A percentile compares a stretch with the other conserved stretches of the same genome.
Evolutionary conservation across 2,329 filamentous ascomycete genomes (phyloP).

Genomic region (Aureobasidium vineae): DNA sequence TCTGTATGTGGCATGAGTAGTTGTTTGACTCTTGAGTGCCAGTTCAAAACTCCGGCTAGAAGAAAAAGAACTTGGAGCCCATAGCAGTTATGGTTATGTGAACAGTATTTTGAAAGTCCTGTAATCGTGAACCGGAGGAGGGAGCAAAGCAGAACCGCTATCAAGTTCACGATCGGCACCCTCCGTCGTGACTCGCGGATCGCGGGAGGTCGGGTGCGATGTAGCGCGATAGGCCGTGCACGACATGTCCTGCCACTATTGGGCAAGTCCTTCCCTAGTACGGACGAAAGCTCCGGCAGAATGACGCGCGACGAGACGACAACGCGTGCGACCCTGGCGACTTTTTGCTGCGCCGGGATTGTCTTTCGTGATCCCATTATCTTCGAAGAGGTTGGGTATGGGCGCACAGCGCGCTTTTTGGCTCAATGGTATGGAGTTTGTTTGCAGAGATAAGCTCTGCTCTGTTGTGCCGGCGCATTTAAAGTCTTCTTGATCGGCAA

Average conservation of each 20-base stretch:
- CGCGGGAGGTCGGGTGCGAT: background rate
- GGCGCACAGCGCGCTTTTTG: slow-evolving; percentile 8
- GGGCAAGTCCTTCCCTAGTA: background rate
- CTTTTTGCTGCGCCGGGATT: background rate
- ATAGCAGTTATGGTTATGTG: background rate
- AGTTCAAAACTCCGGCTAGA: background rate
- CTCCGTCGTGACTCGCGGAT: background rate
- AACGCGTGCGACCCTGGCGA: background rate
- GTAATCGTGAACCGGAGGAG: background rate
- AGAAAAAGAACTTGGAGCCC: background rate
- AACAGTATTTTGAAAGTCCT: too few relatives aligned
- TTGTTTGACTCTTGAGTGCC: too few relatives aligned
- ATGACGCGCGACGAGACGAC: slow-evolving; percentile 4
- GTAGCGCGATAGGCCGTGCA: background rate
- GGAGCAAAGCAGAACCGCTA: background rate
- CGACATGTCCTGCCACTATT: background rate
- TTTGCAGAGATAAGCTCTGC: background rate
- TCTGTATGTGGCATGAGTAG: background rate
- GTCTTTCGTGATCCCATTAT: background rate
- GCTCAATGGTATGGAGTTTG: slow-evolving; percentile 18
- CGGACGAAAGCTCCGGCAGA: background rate
- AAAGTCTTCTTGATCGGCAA: slow-evolving; percentile 8
- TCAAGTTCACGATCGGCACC: background rate
- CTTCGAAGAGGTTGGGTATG: background rate
- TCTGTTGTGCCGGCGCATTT: slow-evolving; percentile 4